Evolutionary conservation across 2,329 filamentous ascomycete species (phyloP).

Genomic region (Colletotrichum incanum): DNA sequence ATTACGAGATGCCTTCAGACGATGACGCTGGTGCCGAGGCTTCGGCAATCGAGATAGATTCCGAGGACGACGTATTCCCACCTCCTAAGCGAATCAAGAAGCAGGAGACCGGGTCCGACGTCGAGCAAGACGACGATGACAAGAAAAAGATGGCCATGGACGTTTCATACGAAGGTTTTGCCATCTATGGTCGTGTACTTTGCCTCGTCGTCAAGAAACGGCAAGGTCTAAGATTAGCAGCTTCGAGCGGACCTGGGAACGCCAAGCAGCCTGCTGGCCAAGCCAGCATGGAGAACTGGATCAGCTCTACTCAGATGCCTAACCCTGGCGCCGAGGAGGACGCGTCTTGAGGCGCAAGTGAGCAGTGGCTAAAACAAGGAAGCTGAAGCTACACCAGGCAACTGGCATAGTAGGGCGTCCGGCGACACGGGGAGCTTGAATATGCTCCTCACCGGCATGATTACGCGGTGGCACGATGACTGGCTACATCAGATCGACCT

Average conservation of each 20-base stretch:
- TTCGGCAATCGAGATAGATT: conserved; percentile 57
- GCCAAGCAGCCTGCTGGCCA: conserved; percentile 71
- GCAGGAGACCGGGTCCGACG: conserved; percentile 51
- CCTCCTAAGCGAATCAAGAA: conserved; percentile 63
- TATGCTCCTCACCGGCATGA: conserved; percentile 9
- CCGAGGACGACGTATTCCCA: conserved; percentile 56
- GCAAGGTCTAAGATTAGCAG: conserved; percentile 63
- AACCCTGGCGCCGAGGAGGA: conserved; percentile 54
- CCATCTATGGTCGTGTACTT: conserved; percentile 92
- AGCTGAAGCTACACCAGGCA: background rate
- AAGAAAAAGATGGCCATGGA: conserved; percentile 93
- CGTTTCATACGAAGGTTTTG: conserved; percentile 94
- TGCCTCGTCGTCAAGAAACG: conserved; percentile 90
- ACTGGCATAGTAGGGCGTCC: background rate
- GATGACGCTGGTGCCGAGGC: conserved; percentile 51
- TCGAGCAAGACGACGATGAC: conserved; percentile 69
- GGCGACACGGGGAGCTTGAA: background rate
- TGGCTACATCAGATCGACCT: conserved; percentile 13
- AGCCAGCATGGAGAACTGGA: conserved; percentile 88
- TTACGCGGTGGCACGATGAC: conserved; percentile 21
- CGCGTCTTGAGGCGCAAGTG: conserved; percentile 18
- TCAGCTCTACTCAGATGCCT: conserved; percentile 81
- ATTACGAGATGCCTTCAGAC: conserved; percentile 49
- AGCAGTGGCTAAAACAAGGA: background rate
- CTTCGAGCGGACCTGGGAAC: conserved; percentile 39